Base-by-base conservation (phyloP, 768 basidiomycete genomes). In the Pleurotus ostreatus region DNA sequence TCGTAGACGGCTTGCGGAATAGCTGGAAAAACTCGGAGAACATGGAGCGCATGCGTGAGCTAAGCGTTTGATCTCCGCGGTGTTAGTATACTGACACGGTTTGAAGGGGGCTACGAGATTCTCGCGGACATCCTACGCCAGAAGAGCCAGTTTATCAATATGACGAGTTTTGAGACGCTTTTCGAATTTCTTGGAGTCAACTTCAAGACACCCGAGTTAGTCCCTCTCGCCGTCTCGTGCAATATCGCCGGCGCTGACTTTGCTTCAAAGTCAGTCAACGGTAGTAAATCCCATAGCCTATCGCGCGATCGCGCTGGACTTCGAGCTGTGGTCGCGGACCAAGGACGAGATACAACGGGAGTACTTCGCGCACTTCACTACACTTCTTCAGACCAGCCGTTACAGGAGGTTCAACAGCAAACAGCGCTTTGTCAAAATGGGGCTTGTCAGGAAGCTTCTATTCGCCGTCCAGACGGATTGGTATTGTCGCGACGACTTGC, bases 21-120 rank as follows among this genome's bases (percentile, higher is more conserved):
- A 90, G 84, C 62, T 98, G 95, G 95, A 83, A 91, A 63, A 93
- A 92, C 63, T 94, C 91, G 37, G 94, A 95, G 65, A 95, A 97
- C 62, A 93, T 95, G 87, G 94, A 96, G 65, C 78, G 87, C 34
- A 71, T 94, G 54, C 84, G 93, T 94, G 62, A 63, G 88, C 76
- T 40, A 11, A n/a, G 3, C 43, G 12, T 45, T 41, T 13, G n/a
- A 15, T 47, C 4, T 38, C 41, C 45, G 2, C 39, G 38, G 16
- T 49, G 4, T n/a, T 22, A n/a, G 49, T 55, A 22, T 30, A 53
- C 49, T 25, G 20, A 47, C 52, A 47, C 7, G 59, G n/a, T 20
- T 22, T 16, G 22, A 13, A 94, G 92, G 86, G 54, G 94, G 93
- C 8, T 98, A 95, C 62, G 94, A 96, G 53, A 85, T 93, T 38